These are phyloP conservation scores for Pseudopithomyces maydicus DNA, from an alignment of 2,329 filamentous ascomycete species.

Conservation along the genomic window DNA sequence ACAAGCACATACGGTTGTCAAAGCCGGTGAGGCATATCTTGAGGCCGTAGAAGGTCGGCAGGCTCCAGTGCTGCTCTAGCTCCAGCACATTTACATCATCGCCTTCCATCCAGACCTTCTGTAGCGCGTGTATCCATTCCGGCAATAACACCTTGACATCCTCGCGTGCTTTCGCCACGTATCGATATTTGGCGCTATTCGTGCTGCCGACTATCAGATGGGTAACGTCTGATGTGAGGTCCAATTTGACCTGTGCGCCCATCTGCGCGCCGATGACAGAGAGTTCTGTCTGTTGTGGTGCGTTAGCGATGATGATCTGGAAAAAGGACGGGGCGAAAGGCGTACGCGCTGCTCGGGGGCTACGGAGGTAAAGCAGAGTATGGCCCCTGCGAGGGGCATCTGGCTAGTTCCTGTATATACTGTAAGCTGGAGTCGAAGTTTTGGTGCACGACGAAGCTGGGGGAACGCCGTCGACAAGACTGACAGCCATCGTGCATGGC, in stretches of 20 bases:
- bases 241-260: constrained; percentile 84
- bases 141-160: constrained; percentile 83
- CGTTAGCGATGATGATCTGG: constrained; percentile 11
- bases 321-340: not conserved
- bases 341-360: constrained; percentile 75
- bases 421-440: constrained; percentile 17
- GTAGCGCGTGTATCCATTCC: constrained; percentile 83
- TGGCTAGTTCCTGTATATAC: constrained; percentile 33
- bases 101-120: constrained; percentile 79
- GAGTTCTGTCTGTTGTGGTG: constrained; percentile 55
- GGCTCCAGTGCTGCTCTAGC: constrained; percentile 69
- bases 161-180: constrained; percentile 85
- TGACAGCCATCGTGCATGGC: not conserved
- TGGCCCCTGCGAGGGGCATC: constrained; percentile 60
- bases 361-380: constrained; percentile 88
- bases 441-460: not conserved
- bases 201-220: constrained; percentile 91
- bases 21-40: constrained; percentile 74
- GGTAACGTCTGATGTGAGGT: constrained; percentile 94
- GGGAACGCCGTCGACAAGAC: not conserved
- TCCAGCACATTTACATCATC: constrained; percentile 72
- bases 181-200: constrained; percentile 91
- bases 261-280: constrained; percentile 73
- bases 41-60: constrained; percentile 67
- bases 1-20: constrained; percentile 59